phyloP scores from a whole-genome alignment of 2,329 filamentous ascomycete genomes.

The Colletotrichum australisinense region DNA sequence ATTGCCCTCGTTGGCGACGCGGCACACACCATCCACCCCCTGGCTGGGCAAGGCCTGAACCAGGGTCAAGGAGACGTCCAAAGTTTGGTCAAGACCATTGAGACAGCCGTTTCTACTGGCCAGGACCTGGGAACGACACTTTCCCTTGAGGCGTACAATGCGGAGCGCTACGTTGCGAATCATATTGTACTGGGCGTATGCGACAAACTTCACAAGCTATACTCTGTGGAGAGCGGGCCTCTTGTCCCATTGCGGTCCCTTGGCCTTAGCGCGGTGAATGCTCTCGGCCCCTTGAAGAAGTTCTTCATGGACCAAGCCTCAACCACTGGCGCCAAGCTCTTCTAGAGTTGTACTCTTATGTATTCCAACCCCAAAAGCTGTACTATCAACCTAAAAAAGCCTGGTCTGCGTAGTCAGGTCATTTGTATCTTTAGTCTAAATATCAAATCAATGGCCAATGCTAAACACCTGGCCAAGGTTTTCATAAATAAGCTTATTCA shows the following conservation, averaged over 20 bases:
- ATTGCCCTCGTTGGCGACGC: constrained; percentile 93
- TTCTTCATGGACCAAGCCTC: constrained; percentile 85
- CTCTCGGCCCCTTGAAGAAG: constrained; percentile 79
- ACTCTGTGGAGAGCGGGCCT: constrained; percentile 82
- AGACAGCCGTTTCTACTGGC: constrained; percentile 82
- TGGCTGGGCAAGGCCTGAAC: constrained; percentile 95
- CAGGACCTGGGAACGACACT: constrained; percentile 86
- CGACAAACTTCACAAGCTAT: constrained; percentile 94
- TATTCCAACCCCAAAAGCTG: constrained; percentile 1
- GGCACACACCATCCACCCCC: constrained; percentile 93
- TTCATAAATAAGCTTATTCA: not conserved
- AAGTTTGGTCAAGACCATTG: constrained; percentile 79
- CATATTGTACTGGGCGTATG: constrained; percentile 81
- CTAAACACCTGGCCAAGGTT: not conserved
- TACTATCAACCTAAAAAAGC: constrained; percentile 3
- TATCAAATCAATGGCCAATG: not conserved
- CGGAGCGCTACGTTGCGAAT: constrained; percentile 85
- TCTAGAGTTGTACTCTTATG: constrained; percentile 38
- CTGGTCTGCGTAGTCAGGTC: not conserved
- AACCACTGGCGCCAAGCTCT: constrained; percentile 62
- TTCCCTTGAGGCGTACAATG: constrained; percentile 83
- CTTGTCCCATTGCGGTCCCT: constrained; percentile 83
- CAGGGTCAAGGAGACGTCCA: constrained; percentile 91
- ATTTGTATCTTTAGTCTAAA: constrained; percentile 1
- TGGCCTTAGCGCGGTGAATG: constrained; percentile 81